These are phyloP conservation scores for Capsicum chinense DNA, from an alignment of 257 asterid species.

Conservation along the genomic window DNA sequence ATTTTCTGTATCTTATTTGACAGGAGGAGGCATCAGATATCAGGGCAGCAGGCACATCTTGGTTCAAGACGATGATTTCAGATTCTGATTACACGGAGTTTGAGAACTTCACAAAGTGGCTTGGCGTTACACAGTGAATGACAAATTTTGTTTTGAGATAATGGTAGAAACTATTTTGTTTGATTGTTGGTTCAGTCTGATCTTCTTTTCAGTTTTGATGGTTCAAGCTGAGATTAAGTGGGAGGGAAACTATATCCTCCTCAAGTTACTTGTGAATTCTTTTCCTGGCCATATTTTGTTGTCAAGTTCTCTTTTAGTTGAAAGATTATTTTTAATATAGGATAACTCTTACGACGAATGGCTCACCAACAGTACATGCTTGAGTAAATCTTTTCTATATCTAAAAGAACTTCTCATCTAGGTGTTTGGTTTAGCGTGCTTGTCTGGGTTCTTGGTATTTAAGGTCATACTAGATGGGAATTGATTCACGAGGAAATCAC, in stretches of 20 bases:
- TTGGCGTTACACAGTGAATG: slow-evolving; percentile 71
- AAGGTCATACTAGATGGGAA: too few species aligned
- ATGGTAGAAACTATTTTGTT: slow-evolving; percentile 19
- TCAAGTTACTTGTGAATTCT: background rate
- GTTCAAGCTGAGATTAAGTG: slow-evolving; percentile 18
- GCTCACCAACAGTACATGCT: background rate
- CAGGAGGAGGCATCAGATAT: slow-evolving; percentile 88
- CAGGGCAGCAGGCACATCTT: slow-evolving; percentile 62
- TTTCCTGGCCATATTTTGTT: slow-evolving; percentile 25
- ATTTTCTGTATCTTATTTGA: background rate
- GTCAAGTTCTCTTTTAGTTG: slow-evolving; percentile 28
- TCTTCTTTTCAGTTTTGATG: background rate
- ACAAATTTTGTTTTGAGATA: background rate
- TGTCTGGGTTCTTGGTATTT: too few species aligned
- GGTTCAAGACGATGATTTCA: slow-evolving; percentile 93
- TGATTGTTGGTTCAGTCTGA: background rate
- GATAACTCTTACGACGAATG: too few species aligned
- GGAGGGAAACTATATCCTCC: slow-evolving; percentile 13
- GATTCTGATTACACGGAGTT: slow-evolving; percentile 86
- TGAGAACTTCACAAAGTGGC: slow-evolving; percentile 86
- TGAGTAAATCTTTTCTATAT: background rate
- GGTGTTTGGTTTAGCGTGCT: too few species aligned
- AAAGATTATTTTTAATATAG: background rate
- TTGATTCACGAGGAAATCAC: too few species aligned
- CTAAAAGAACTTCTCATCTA: too few species aligned